Evolutionary conservation across 345 rosid genomes (phyloP).

Genomic region (Arabidopsis suecica): DNA sequence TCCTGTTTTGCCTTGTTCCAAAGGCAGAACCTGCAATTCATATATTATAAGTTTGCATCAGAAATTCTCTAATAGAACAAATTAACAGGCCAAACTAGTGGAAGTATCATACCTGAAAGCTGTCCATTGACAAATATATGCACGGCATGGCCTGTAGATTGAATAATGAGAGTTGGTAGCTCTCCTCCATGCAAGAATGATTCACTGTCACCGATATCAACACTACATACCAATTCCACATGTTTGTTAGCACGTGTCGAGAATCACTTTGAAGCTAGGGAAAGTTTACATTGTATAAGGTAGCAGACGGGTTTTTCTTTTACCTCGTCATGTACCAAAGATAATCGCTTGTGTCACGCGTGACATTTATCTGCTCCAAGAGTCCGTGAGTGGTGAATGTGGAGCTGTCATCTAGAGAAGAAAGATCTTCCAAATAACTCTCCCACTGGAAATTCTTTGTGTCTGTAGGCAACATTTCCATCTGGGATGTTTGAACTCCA

Average conservation of each 20-base stretch:
- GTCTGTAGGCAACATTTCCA: slow-evolving; percentile 85
- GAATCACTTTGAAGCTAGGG: slow-evolving; percentile 1
- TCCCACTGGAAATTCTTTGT: slow-evolving; percentile 72
- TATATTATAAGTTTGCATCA: slow-evolving; percentile 9
- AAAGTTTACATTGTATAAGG: slow-evolving; percentile 4
- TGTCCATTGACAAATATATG: slow-evolving; percentile 88
- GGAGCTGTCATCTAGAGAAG: slow-evolving; percentile 69
- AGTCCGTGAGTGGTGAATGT: slow-evolving; percentile 74
- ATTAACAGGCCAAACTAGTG: not conserved
- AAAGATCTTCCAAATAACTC: slow-evolving; percentile 82
- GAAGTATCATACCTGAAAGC: slow-evolving; percentile 72
- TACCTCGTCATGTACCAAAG: slow-evolving; percentile 95
- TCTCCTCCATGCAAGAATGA: slow-evolving; percentile 92
- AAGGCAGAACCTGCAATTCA: slow-evolving; percentile 76
- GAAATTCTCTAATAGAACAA: slow-evolving; percentile 1
- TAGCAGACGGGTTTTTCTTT: slow-evolving; percentile 14
- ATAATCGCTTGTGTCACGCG: slow-evolving; percentile 88
- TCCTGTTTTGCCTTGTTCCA: slow-evolving; percentile 80
- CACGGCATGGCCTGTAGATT: slow-evolving; percentile 92
- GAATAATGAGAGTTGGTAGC: slow-evolving; percentile 83
- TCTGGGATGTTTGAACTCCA: slow-evolving; percentile 91
- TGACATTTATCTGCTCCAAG: slow-evolving; percentile 89
- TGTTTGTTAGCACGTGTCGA: slow-evolving; percentile 6
- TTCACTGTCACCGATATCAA: slow-evolving; percentile 78
- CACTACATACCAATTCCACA: slow-evolving; percentile 51